phyloP scores from a whole-genome alignment of 768 basidiomycete species.

The Suillus decipiens region DNA sequence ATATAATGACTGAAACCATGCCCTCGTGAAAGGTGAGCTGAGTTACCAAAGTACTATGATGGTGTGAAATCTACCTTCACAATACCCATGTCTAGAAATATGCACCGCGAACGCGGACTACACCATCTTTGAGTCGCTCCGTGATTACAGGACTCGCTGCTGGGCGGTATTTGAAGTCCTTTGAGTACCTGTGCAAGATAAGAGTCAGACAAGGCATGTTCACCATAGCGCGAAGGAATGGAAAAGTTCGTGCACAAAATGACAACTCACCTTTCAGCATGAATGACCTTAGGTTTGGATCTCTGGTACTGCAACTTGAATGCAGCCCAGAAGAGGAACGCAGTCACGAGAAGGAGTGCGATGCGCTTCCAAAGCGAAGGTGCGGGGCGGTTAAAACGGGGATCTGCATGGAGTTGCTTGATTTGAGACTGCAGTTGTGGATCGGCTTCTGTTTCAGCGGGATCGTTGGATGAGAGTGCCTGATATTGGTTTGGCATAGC shows the following conservation, averaged over 20 bases:
- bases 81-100: conserved; percentile 30
- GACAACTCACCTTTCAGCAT: conserved; percentile 60
- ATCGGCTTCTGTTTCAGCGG: background rate
- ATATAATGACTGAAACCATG: background rate
- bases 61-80: background rate
- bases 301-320: conserved; percentile 32
- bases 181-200: conserved; percentile 64
- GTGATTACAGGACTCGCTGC: conserved; percentile 85
- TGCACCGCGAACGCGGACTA: conserved; percentile 70
- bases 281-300: conserved; percentile 48
- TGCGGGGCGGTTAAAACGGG: conserved; percentile 40
- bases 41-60: background rate
- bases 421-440: conserved; percentile 7
- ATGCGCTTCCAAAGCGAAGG: conserved; percentile 50
- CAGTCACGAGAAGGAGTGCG: conserved; percentile 42
- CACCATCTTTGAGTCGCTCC: conserved; percentile 72
- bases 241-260: background rate
- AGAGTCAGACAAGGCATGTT: background rate
- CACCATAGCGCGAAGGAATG: background rate
- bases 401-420: conserved; percentile 20
- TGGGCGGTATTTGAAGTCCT: conserved; percentile 78
- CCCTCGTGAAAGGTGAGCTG: background rate
- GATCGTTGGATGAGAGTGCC: conserved; percentile 3
- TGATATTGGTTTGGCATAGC: conserved; percentile 4
- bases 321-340: conserved; percentile 47